Evolutionary conservation across 192 early-diverging fungal genomes (phyloP).

Genomic region (Linnemannia schmuckeri): DNA sequence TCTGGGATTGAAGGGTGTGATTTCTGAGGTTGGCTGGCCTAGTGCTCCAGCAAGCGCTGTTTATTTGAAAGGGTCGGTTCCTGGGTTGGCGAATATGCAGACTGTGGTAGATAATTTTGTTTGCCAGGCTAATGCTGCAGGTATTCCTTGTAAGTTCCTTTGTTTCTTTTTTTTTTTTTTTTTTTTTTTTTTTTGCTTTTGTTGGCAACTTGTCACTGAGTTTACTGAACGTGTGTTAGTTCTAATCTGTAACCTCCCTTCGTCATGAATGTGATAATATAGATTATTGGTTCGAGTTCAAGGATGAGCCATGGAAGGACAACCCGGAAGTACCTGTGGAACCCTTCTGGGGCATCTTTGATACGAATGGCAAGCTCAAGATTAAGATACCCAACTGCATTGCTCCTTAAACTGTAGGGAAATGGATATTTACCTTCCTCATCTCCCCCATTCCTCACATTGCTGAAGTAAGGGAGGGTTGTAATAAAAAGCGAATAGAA

Average conservation of each 20-base stretch:
- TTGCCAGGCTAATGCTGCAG: constrained; percentile 37
- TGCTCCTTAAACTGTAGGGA: background rate
- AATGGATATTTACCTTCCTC: background rate
- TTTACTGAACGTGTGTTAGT: no score
- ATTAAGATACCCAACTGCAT: constrained; percentile 37
- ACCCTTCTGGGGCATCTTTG: constrained; percentile 45
- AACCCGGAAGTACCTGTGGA: constrained; percentile 28
- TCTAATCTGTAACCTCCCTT: background rate
- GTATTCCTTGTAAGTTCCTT: constrained; percentile 29
- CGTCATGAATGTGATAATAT: no score
- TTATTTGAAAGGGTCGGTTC: background rate
- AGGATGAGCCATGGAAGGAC: constrained; percentile 56
- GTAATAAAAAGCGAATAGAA: background rate
- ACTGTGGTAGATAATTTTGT: constrained; percentile 46
- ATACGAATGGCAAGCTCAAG: constrained; percentile 35
- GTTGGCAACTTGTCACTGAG: background rate
- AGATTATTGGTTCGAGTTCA: constrained; percentile 58
- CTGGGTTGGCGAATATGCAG: constrained; percentile 23
- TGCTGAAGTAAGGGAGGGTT: background rate
- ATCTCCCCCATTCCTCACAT: background rate
- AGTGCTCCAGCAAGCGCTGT: constrained; percentile 30
- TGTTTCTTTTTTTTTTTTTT: background rate
- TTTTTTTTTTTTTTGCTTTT: background rate
- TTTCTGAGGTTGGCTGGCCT: constrained; percentile 78
- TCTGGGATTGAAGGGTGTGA: constrained; percentile 60